Evolutionary conservation across 2,329 filamentous ascomycete genomes (phyloP).

Genomic region (Diaporthe caulivora): DNA sequence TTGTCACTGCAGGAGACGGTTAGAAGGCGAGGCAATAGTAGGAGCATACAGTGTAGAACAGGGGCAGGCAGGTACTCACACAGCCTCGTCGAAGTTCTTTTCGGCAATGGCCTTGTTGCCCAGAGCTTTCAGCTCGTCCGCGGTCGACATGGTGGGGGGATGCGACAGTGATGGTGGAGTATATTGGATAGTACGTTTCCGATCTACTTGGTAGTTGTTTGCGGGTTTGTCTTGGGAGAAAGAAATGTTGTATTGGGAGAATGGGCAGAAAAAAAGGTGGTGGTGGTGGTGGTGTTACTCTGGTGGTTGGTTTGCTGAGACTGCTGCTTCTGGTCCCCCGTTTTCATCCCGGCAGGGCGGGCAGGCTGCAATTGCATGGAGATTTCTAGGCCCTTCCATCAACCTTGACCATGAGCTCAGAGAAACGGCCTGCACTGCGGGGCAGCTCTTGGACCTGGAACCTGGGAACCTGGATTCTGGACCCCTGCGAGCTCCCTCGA

Average conservation of each 20-base stretch:
- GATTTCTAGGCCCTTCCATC: slow-evolving; percentile 40
- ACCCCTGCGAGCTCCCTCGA: background rate
- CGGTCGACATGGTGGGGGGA: slow-evolving; percentile 63
- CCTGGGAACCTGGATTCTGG: background rate
- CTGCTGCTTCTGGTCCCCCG: slow-evolving; percentile 17
- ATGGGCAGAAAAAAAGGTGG: background rate
- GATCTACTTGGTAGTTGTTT: too few relatives aligned
- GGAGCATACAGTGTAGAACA: background rate
- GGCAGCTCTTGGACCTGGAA: slow-evolving; percentile 21
- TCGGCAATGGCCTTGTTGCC: slow-evolving; percentile 99
- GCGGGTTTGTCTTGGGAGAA: too few relatives aligned
- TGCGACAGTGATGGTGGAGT: background rate
- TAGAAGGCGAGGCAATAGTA: background rate
- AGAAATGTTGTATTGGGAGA: too few relatives aligned
- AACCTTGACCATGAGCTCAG: slow-evolving; percentile 30
- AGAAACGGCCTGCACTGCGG: slow-evolving; percentile 20
- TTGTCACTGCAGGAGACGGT: slow-evolving; percentile 75
- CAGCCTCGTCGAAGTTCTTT: slow-evolving; percentile 95
- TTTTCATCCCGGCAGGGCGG: slow-evolving; percentile 23
- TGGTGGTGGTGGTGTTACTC: background rate
- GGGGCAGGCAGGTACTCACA: slow-evolving; percentile 72
- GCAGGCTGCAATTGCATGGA: slow-evolving; percentile 34
- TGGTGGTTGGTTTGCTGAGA: slow-evolving; percentile 16
- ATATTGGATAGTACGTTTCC: background rate
- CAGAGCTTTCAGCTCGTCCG: slow-evolving; percentile 90